Evolutionary conservation across 805 yeast species (phyloP).

Genomic region (Pichia phayaonensis): DNA sequence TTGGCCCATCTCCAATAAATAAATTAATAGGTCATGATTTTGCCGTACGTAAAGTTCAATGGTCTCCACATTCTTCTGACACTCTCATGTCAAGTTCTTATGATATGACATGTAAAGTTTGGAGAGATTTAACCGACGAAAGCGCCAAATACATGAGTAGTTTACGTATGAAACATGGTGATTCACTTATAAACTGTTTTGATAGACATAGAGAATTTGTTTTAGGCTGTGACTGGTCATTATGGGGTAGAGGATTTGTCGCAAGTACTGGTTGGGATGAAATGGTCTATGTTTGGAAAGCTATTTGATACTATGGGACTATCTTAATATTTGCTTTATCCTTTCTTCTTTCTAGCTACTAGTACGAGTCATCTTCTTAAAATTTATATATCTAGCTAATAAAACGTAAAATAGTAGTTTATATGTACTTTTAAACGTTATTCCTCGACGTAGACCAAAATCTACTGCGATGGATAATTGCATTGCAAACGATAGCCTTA

Average conservation of each 20-base stretch:
- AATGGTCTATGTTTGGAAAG: constrained; percentile 85
- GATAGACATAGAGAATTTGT: constrained; percentile 79
- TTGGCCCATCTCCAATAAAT: constrained; percentile 63
- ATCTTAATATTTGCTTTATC: background rate
- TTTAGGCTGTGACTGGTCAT: constrained; percentile 87
- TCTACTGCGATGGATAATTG: no score
- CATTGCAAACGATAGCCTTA: no score
- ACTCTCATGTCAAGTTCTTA: constrained; percentile 71
- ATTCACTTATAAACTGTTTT: constrained; percentile 53
- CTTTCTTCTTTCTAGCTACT: background rate
- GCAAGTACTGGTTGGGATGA: constrained; percentile 97
- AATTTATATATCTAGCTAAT: background rate
- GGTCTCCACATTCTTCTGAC: constrained; percentile 84
- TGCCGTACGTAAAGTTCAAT: constrained; percentile 72
- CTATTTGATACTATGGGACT: constrained; percentile 27
- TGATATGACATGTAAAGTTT: constrained; percentile 86
- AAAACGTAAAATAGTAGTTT: no score
- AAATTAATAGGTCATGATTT: constrained; percentile 82
- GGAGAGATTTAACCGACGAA: constrained; percentile 68
- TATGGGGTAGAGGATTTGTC: constrained; percentile 96
- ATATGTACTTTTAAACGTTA: no score
- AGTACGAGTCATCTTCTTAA: background rate
- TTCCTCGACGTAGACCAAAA: no score
- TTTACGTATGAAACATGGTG: constrained; percentile 38
- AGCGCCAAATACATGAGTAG: constrained; percentile 42